Percentiles rank a stretch among this genome's conserved stretches.
Conservation (phyloP, 2,329 filamentous ascomycete species). For the Madurella mycetomatis region DNA sequence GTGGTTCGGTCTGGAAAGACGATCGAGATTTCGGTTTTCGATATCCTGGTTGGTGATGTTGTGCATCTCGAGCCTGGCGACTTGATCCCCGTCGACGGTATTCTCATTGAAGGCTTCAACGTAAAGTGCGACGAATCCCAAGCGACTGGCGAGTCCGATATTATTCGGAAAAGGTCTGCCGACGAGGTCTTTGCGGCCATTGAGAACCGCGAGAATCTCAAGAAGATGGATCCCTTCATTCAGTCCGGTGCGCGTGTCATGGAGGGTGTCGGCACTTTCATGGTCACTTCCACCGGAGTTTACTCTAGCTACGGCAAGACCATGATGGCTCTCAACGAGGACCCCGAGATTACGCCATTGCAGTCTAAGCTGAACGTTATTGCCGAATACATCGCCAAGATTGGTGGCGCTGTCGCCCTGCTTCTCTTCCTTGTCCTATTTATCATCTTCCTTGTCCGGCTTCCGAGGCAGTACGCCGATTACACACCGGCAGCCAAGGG, state of each 20-base stretch:
- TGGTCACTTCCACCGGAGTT: slow-evolving; percentile 68
- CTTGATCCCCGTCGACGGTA: slow-evolving; percentile 67
- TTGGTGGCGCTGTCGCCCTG: slow-evolving; percentile 72
- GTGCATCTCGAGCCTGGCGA: slow-evolving; percentile 71
- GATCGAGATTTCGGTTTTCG: slow-evolving; percentile 64
- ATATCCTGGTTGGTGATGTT: slow-evolving; percentile 66
- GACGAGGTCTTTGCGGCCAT: slow-evolving; percentile 68
- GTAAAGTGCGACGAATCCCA: slow-evolving; percentile 76
- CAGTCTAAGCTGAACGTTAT: slow-evolving; percentile 72
- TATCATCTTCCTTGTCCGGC: slow-evolving; percentile 73
- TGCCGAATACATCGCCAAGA: slow-evolving; percentile 72
- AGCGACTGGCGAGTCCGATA: slow-evolving; percentile 73
- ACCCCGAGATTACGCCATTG: slow-evolving; percentile 70
- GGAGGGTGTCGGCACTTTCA: slow-evolving; percentile 70
- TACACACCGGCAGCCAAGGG: slow-evolving; percentile 67
- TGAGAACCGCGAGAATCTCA: slow-evolving; percentile 58
- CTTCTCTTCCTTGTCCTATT: slow-evolving; percentile 80
- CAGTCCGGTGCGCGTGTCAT: slow-evolving; percentile 78
- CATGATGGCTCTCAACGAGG: slow-evolving; percentile 67
- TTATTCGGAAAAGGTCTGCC: slow-evolving; percentile 62
- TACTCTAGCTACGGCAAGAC: slow-evolving; percentile 74
- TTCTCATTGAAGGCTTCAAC: slow-evolving; percentile 68
- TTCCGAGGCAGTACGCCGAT: slow-evolving; percentile 47
- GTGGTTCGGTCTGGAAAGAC: slow-evolving; percentile 67
- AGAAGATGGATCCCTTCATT: slow-evolving; percentile 78